Evolutionary conservation across 495 filamentous ascomycete genomes (phyloP).

Genomic region (Penicillium salamii): DNA sequence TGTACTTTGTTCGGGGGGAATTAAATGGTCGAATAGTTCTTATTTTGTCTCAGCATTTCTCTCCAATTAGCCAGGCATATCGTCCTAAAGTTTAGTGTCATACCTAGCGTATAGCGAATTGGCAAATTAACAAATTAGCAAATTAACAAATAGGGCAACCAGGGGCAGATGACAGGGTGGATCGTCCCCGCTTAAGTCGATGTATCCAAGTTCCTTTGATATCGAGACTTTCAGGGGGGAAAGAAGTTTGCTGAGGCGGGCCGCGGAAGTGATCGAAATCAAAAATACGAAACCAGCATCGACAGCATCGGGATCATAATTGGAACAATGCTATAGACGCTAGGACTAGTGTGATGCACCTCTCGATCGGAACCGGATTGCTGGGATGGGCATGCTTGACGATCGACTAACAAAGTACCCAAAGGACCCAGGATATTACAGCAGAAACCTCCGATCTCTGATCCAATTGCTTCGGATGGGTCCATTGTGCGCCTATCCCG

Average conservation of each 20-base stretch:
- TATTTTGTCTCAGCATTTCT: too few relatives aligned
- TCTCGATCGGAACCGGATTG: constrained; percentile 11
- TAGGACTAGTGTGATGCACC: neutral
- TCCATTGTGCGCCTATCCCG: too few relatives aligned
- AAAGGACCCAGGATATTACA: neutral
- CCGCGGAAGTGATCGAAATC: neutral
- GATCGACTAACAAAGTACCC: neutral
- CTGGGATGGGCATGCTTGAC: constrained; percentile 15
- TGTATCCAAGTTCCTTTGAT: neutral
- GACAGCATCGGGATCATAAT: neutral
- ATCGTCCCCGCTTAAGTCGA: constrained; percentile 3
- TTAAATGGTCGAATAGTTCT: too few relatives aligned
- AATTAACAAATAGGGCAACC: neutral
- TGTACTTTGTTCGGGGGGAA: too few relatives aligned
- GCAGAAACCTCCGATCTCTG: neutral
- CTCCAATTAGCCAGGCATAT: too few relatives aligned
- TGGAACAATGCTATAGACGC: neutral
- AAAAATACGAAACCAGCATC: neutral
- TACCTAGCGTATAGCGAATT: too few relatives aligned
- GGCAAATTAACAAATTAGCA: neutral
- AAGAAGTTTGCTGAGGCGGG: neutral
- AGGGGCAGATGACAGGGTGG: neutral
- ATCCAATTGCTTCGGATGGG: too few relatives aligned
- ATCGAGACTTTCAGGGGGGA: constrained; percentile 1
- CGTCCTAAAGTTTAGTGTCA: too few relatives aligned